Evolutionary conservation across 108 stramenopile genomes (phyloP), one percentile per base, ranked within the genome.

Genomic region (Thalassiosira profunda): DNA sequence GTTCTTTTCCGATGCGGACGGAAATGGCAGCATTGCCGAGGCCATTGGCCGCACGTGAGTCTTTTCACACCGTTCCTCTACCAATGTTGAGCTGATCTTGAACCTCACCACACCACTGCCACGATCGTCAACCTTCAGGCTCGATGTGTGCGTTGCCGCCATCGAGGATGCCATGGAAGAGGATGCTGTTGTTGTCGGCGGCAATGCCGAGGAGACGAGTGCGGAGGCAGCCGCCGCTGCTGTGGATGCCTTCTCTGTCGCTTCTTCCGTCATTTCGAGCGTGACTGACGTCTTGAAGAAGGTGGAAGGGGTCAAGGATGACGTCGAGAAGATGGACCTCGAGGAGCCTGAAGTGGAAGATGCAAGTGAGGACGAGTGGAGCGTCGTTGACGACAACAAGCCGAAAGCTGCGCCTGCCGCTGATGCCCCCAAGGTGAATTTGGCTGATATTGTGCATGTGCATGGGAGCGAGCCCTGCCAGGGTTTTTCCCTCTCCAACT

Each of bases 21-120:
- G 89, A 10, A 84, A 63, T 63, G 87, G 88, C 7, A 88, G 88
- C 28, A 72, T 90, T 44, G 89, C 92, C 0, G 82, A 89, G 60
- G 75, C 56, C 10, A 69, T 93, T 45, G 92, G 92, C 0, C 60
- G 54, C 29, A 76, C 67, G 73, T 63, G 38, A 83, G 57, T 53
- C 47, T 12, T n/a, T n/a, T n/a, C n/a, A n/a, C n/a, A n/a, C n/a
- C n/a, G n/a, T n/a, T n/a, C n/a, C n/a, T n/a, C n/a, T n/a, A 57
- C 17, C 4, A 26, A 14, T 31, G 36, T 15, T 44, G 10, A 5
- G 12, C 23, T 26, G 12, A 1, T 47, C 14, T 21, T 55, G 37
- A 33, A 29, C 21, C 5, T 11, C 47, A 11, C 31, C 10, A 35
- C 34, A 10, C 8, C 23, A 35, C 30, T 45, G 7, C 33, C 29